Base-by-base conservation (phyloP, 495 filamentous ascomycete species). In the Aspergillus cristatus region DNA sequence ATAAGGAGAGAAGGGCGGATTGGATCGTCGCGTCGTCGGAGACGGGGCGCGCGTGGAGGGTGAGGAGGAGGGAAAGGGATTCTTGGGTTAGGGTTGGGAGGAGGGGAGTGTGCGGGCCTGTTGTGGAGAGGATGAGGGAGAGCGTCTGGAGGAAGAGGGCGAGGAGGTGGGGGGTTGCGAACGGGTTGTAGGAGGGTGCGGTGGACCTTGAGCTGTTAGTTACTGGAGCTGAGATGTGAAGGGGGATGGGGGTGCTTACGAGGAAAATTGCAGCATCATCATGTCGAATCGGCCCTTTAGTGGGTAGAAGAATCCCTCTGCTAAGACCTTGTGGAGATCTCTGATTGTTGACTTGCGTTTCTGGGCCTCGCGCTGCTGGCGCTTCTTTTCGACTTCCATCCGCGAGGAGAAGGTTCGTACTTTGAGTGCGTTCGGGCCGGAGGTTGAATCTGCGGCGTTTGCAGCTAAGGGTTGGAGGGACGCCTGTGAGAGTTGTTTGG, bases 381-480 rank as follows among this genome's bases (percentile, higher is more conserved):
- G 75, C 24, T 78, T 76, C 41, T 72, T 73, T 51, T 82, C 75
- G 14, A 81, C 76, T 31, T 74, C 75, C 64, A 86, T 78, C 14
- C 83, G 73, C 0, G 76, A 77, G 18, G 78, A 82, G 60, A 87
- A 86, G 13, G 77, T 85, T 36, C 81, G 76, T 35, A 94, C 76
- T 65, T 95, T 94, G 25, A 96, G 76, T 4, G 79, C 76, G 43
- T 85, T 78, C 0, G 89, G 87, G 0, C 90, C 88, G 1, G 84
- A 77, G 14, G 78, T 57, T 14, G 79, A 73, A 30, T 89, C 85
- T 17, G 67, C 66, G 2, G 71, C 72, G 40, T 68, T 62, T 32
- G 82, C 72, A 8, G 88, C 84, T 26, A 96, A 60, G 8, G 91
- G 91, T 25, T 81, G 73, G 16, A 96, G 77, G 43, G 94, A 84